Evolutionary conservation across 306 rosid species (phyloP).

Genomic region (Luffa acutangula): DNA sequence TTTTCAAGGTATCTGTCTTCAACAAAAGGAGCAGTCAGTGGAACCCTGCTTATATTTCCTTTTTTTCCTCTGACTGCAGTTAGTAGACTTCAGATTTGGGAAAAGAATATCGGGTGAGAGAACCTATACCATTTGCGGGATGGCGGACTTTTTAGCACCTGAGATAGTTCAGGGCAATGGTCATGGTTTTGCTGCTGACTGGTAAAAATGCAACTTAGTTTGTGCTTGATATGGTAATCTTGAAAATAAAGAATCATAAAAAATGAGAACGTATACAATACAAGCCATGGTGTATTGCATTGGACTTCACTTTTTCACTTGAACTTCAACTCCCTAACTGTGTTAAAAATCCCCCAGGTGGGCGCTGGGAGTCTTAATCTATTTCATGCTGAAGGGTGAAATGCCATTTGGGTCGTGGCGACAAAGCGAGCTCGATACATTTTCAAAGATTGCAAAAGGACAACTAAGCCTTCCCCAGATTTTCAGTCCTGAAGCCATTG

Average conservation of each 20-base stretch:
- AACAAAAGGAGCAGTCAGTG: neutral
- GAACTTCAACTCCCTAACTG: neutral
- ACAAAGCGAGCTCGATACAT: slow-evolving; percentile 78
- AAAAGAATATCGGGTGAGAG: slow-evolving; percentile 58
- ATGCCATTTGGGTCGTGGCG: slow-evolving; percentile 98
- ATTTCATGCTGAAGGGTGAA: slow-evolving; percentile 75
- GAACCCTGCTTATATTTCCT: neutral
- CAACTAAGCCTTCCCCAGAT: slow-evolving; percentile 58
- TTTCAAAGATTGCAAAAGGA: slow-evolving; percentile 80
- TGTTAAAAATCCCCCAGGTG: slow-evolving; percentile 45
- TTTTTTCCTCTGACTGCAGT: slow-evolving; percentile 26
- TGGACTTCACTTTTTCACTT: neutral
- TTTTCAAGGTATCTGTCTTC: neutral
- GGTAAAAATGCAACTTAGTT: slow-evolving; percentile 41
- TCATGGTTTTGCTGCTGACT: slow-evolving; percentile 85
- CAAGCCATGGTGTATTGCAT: neutral
- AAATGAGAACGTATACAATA: neutral
- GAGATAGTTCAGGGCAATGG: slow-evolving; percentile 94
- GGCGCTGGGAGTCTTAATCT: slow-evolving; percentile 84
- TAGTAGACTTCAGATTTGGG: slow-evolving; percentile 88
- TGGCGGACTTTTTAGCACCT: slow-evolving; percentile 79
- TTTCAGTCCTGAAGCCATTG: slow-evolving; percentile 70
- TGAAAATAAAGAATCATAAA: neutral
- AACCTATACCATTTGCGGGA: slow-evolving; percentile 88
- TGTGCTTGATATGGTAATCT: slow-evolving; percentile 9